These are phyloP conservation scores for Diaporthe helianthi DNA, from an alignment of 2,329 filamentous ascomycete genomes.

Conservation along the genomic window DNA sequence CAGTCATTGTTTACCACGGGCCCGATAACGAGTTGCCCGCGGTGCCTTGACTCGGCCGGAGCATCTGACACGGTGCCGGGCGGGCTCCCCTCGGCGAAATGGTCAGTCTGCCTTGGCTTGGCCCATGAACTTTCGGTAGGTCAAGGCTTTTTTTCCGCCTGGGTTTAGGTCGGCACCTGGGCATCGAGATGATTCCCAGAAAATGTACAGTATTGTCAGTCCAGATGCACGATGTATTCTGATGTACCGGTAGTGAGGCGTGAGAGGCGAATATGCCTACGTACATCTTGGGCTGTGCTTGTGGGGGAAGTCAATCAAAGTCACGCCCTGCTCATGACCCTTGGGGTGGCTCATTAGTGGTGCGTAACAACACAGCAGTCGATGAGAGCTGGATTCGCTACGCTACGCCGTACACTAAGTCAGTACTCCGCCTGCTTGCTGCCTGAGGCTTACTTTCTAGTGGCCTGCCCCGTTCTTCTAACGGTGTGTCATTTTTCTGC, in stretches of 20 bases:
- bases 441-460: too few species aligned
- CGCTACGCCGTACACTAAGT: too few species aligned
- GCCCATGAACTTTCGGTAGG: neutral
- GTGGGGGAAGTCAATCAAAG: neutral
- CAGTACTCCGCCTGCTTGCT: too few species aligned
- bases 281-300: neutral
- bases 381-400: neutral
- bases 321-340: neutral
- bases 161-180: slow-evolving; percentile 3
- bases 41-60: neutral
- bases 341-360: neutral
- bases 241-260: neutral
- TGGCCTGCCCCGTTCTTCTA: too few species aligned
- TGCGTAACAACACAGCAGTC: neutral
- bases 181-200: neutral
- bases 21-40: neutral
- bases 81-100: neutral
- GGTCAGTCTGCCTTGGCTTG: slow-evolving; percentile 22
- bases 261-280: neutral
- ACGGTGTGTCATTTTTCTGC: too few species aligned
- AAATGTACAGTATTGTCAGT: neutral
- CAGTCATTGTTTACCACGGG: neutral
- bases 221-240: neutral
- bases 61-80: slow-evolving; percentile 6
- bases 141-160: neutral